Evolutionary conservation across 768 basidiomycete species (phyloP).

Genomic region (Amanita exitialis): DNA sequence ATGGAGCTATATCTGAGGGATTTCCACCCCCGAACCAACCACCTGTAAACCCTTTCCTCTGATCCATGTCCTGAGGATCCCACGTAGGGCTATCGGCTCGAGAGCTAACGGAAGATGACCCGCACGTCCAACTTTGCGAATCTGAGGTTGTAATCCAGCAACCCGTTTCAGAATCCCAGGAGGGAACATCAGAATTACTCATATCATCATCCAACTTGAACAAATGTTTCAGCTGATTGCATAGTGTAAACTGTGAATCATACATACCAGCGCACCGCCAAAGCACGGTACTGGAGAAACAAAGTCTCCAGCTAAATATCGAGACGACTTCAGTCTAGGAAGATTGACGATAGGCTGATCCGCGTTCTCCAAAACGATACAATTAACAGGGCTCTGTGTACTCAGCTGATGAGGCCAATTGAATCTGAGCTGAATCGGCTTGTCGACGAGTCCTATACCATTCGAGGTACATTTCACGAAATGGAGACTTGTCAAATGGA

Average conservation of each 20-base stretch:
- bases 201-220: not conserved
- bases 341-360: not conserved
- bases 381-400: not conserved
- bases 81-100: not conserved
- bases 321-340: not conserved
- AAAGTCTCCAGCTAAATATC: not conserved
- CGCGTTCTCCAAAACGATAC: not conserved
- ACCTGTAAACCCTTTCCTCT: not conserved
- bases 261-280: not conserved
- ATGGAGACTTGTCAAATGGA: slow-evolving; percentile 14
- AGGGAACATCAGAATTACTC: not conserved
- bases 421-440: not conserved
- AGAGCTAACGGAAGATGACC: not conserved
- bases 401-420: not conserved
- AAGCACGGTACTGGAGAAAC: not conserved
- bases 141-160: not conserved
- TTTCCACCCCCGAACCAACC: not conserved
- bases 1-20: not conserved
- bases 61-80: not conserved
- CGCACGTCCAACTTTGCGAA: not conserved
- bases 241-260: not conserved
- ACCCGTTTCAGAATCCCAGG: not conserved
- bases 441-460: not conserved
- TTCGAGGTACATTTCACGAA: not conserved
- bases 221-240: not conserved